Evolutionary conservation across 164 flowering plant species (phyloP).

Genomic region (Vitis riparia): DNA sequence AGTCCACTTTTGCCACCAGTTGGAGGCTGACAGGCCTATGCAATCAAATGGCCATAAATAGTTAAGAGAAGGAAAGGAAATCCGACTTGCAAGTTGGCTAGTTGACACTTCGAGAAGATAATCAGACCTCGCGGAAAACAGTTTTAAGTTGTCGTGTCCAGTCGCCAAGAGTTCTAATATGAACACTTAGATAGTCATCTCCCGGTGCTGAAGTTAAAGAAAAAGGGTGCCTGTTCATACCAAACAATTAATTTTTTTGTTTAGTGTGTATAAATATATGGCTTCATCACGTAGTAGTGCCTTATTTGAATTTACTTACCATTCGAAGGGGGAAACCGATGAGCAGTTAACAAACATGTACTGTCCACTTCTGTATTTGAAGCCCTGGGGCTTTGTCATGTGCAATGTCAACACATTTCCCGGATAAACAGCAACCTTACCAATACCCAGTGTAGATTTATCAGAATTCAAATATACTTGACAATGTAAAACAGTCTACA

Average conservation of each 20-base stretch:
- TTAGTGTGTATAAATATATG: too few relatives aligned
- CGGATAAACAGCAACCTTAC: constrained; percentile 30
- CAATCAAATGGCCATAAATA: neutral
- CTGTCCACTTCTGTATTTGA: constrained; percentile 33
- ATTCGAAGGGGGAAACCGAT: constrained; percentile 33
- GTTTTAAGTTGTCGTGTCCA: constrained; percentile 38
- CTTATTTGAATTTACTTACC: constrained; percentile 9
- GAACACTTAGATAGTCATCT: constrained; percentile 54
- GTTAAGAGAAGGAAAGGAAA: neutral
- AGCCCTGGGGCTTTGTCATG: constrained; percentile 30
- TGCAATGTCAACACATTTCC: constrained; percentile 29
- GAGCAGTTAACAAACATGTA: constrained; percentile 38
- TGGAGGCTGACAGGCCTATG: constrained; percentile 30
- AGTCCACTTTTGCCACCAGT: constrained; percentile 28
- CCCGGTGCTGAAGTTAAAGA: constrained; percentile 48
- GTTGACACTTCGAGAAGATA: neutral
- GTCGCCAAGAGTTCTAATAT: constrained; percentile 38
- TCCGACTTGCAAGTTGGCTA: neutral
- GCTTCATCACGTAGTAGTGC: neutral
- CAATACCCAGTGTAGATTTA: neutral
- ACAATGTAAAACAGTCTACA: neutral
- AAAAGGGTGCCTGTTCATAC: constrained; percentile 43
- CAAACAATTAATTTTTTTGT: neutral
- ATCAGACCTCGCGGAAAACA: constrained; percentile 30
- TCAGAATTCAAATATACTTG: neutral